Conservation (phyloP, 2,329 filamentous ascomycete species). For the Cytospora chrysosperma region DNA sequence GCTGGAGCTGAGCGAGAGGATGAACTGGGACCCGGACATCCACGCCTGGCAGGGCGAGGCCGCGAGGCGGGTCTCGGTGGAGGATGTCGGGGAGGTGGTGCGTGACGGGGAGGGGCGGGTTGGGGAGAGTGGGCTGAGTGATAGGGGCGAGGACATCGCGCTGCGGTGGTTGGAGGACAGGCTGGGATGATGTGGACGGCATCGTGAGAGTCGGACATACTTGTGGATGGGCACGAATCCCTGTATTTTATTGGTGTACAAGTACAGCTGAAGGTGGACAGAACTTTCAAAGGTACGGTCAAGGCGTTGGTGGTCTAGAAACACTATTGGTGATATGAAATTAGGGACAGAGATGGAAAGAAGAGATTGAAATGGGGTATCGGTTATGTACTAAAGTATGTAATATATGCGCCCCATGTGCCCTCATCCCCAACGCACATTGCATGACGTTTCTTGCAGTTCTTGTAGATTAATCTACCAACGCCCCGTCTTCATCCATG, state of each 20-base stretch:
- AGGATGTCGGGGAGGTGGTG: conserved; percentile 35
- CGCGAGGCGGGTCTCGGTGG: conserved; percentile 38
- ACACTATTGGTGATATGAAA: not conserved
- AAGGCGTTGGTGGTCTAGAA: no score
- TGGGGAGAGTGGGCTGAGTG: not conserved
- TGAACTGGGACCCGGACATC: conserved; percentile 41
- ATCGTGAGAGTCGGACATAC: no score
- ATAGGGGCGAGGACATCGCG: conserved; percentile 11
- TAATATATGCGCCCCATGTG: not conserved
- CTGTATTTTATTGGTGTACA: not conserved
- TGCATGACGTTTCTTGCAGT: no score
- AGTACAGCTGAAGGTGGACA: not conserved
- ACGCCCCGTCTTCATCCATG: conserved; percentile 35
- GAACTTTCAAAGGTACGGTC: no score
- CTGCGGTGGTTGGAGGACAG: conserved; percentile 19
- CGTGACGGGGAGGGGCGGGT: conserved; percentile 29
- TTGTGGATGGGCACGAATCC: not conserved
- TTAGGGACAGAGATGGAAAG: not conserved
- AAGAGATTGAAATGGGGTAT: not conserved
- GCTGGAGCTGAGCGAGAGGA: conserved; percentile 44
- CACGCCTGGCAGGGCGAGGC: conserved; percentile 37
- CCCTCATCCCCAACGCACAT: not conserved
- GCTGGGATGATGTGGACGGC: not conserved
- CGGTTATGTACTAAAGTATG: no score
- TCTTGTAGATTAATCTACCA: conserved; percentile 24